Evolutionary conservation across 345 rosid genomes (phyloP).

Genomic region (Syzygium aromaticum): DNA sequence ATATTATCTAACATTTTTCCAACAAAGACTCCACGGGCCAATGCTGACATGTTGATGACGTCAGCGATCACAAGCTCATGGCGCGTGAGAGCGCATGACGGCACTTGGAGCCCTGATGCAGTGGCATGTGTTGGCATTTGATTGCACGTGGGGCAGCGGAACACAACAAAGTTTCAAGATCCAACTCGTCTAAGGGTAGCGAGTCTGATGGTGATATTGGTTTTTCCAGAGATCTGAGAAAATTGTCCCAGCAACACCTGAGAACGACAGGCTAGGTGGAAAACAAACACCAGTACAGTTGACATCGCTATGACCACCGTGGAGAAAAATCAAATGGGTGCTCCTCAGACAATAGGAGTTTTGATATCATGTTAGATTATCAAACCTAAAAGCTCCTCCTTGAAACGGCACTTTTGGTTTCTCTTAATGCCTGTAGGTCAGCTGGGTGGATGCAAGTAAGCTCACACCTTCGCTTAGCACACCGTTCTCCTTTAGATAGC

Average conservation of each 20-base stretch:
- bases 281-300: neutral
- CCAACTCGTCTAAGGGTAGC: neutral
- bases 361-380: neutral
- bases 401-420: neutral
- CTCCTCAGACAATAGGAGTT: neutral
- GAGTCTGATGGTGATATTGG: neutral
- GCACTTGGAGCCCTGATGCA: neutral
- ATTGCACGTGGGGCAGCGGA: neutral
- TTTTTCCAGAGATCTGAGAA: neutral
- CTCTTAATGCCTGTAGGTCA: constrained; percentile 10
- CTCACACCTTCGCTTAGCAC: constrained; percentile 56
- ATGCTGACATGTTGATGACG: neutral
- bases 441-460: constrained; percentile 51
- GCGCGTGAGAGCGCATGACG: too few relatives aligned
- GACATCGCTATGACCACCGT: neutral
- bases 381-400: neutral
- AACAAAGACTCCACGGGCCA: neutral
- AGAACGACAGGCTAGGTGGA: neutral
- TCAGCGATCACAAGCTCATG: neutral
- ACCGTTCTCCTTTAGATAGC: constrained; percentile 45
- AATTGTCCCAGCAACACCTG: neutral
- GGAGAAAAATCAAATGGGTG: neutral
- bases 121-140: neutral
- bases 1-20: too few relatives aligned
- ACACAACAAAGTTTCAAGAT: neutral